Percentiles rank a stretch among this genome's conserved stretches.
These are phyloP conservation scores for Scedosporium apiospermum DNA, from an alignment of 2,329 filamentous ascomycete genomes.

Conservation along the genomic window DNA sequence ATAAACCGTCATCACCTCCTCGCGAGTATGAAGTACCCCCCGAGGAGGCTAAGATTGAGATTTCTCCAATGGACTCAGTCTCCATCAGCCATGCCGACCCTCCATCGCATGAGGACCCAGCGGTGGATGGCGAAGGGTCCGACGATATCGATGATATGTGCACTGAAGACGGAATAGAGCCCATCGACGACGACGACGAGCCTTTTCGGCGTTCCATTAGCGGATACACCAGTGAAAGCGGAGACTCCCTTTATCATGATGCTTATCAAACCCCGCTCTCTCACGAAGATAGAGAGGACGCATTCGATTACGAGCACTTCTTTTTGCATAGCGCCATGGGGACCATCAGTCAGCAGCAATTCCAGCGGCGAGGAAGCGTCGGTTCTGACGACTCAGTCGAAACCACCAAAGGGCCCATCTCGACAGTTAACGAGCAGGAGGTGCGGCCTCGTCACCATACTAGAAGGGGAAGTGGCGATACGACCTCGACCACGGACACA, in stretches of 20 bases:
- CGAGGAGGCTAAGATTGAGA: constrained; percentile 7
- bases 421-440: constrained; percentile 12
- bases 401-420: constrained; percentile 44
- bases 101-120: not conserved
- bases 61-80: not conserved
- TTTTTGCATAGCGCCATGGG: constrained; percentile 90
- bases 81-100: not conserved
- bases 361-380: constrained; percentile 39
- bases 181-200: constrained; percentile 25
- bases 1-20: constrained; percentile 14
- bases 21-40: constrained; percentile 19
- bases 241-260: constrained; percentile 55
- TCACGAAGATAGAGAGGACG: constrained; percentile 88
- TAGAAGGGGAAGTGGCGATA: constrained; percentile 37
- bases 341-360: constrained; percentile 51
- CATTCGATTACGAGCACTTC: constrained; percentile 94
- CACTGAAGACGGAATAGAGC: constrained; percentile 24
- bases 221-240: constrained; percentile 50
- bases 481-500: constrained; percentile 40
- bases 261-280: constrained; percentile 52
- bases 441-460: constrained; percentile 15
- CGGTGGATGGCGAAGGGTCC: not conserved
- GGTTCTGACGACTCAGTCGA: constrained; percentile 53
- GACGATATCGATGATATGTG: constrained; percentile 29
- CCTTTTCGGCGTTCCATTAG: constrained; percentile 19